Evolutionary conservation across 305 asterid species (phyloP).

Genomic region (Fraxinus velutina): DNA sequence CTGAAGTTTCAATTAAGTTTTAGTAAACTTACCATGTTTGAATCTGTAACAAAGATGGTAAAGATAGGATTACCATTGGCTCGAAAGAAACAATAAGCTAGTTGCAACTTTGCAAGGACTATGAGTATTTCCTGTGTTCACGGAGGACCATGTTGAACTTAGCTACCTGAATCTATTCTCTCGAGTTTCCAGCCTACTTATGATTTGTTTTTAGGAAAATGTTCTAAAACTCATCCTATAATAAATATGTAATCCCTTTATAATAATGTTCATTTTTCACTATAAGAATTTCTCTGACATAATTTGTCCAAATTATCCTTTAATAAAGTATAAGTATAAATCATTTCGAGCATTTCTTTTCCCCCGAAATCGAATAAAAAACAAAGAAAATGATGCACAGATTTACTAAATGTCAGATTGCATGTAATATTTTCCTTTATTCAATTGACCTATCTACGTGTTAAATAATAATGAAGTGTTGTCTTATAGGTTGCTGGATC

Average conservation of each 20-base stretch:
- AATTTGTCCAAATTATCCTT: slow-evolving; percentile 5
- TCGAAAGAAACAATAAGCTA: neutral
- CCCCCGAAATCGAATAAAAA: neutral
- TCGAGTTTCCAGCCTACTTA: slow-evolving; percentile 2
- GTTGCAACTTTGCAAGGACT: neutral
- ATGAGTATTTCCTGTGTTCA: neutral
- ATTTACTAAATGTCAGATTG: neutral
- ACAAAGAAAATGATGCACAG: neutral
- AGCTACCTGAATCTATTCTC: slow-evolving; percentile 1
- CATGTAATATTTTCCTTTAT: slow-evolving; percentile 2
- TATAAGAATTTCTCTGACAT: neutral
- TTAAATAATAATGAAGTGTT: slow-evolving; percentile 23
- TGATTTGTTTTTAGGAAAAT: neutral
- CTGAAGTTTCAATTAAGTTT: neutral
- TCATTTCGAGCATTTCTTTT: neutral
- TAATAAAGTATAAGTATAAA: slow-evolving; percentile 1
- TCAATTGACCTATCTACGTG: neutral
- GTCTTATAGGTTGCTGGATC: slow-evolving; percentile 80
- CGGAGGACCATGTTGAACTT: neutral
- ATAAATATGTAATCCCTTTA: neutral
- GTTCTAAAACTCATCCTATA: slow-evolving; percentile 8
- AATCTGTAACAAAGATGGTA: neutral
- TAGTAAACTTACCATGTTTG: neutral
- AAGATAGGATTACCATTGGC: neutral
- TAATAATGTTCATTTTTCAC: neutral